Evolutionary conservation across 1,284 basidiomycete genomes (phyloP), one percentile per base, ranked within the genome.

Genomic region (Heterobasidion occidentale): DNA sequence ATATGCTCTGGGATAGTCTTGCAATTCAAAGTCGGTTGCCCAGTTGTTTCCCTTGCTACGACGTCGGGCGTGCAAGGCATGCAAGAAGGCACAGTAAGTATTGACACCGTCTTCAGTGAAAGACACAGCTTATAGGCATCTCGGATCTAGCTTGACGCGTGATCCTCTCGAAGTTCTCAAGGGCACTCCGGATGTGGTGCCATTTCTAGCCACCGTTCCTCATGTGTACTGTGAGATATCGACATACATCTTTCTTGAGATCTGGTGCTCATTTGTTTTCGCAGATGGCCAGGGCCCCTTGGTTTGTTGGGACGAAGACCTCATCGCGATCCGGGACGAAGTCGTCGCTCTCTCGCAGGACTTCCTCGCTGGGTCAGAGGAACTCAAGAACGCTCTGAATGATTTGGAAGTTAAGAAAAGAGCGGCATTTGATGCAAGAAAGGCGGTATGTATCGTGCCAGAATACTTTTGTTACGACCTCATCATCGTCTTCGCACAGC

Each of bases 11-110:
- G 51, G 9, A 17, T 35, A 60, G 59, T 58, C 36, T 33, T 60
- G 59, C 9, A 54, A 51, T 7, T 46, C 57, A 15, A 58, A 54
- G 34, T 51, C 51, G 17, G 57, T 60, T n/a, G 45, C 12, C 1
- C 58, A 47, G 9, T 45, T 60, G 7, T 14, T 56, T 14, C 59
- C 59, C 53, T 45, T 49, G 7, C 35, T 60, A 14, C 58, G 58
- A n/a, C 57, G 59, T 42, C 53, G 59, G 7, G 57, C 54, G 9
- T 60, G 59, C 52, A 58, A 53, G 34, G 36, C 42, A 4, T 60
- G 59, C 46, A 51, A 53, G 48, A 27, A 46, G 46, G 4, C 19
- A 7, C 57, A 58, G 59, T 60, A 36, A 34, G 59, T 19, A 5
- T 2, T 20, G 19, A 19, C 2, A 19, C 14, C 9, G 7, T 11